Evolutionary conservation across 805 yeast genomes (phyloP), one percentile per base, ranked within the genome.

Genomic region (Tetrapisispora nanseiensis): DNA sequence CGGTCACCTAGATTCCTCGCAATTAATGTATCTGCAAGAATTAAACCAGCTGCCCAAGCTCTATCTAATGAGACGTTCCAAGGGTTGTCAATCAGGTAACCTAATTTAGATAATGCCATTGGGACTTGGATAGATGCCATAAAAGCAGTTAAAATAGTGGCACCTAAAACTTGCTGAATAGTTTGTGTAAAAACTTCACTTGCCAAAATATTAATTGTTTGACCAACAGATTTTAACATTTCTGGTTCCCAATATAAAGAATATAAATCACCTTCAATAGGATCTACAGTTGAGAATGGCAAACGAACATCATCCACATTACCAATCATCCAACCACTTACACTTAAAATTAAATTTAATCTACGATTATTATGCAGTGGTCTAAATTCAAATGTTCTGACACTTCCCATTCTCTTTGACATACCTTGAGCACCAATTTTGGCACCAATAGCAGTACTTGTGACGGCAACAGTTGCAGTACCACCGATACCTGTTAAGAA

Each of bases 161-260:
- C 86, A 39, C 97, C 98, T 29, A 92, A 70, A 44, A 92, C 82
- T 61, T 94, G 98, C 66, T 92, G 99, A 35, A 92, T 81, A 4
- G 96, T 86, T 51, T 90, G 92, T 0, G 95, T 78, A 41, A 94
- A 70, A 0, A 94, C 90, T 63, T 92, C 99, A 32, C 90, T 83
- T 0, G 98, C 98, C 44, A 92, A 71, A 53, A 92, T 89, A 48
- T 78, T 77, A 49, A 92, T 90, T 0, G 98, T 92, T 62, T 92
- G 97, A 58, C 99, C 99, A 75, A 85, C 86, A 42, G 95, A 83
- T 47, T 78, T 81, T 54, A 92, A 76, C 92, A 92, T 86, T 51
- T 92, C 98, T 0, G 99, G 99, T 62, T 92, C 99, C 98, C 98
- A 92, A 37, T 85, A 67, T 7, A 92, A 69, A 0, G 97, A 86